A percentile compares a stretch with the other conserved stretches of the same genome.
Evolutionary conservation across 2,329 filamentous ascomycete genomes (phyloP).

Genomic region (Hypoxylon rubiginosum): DNA sequence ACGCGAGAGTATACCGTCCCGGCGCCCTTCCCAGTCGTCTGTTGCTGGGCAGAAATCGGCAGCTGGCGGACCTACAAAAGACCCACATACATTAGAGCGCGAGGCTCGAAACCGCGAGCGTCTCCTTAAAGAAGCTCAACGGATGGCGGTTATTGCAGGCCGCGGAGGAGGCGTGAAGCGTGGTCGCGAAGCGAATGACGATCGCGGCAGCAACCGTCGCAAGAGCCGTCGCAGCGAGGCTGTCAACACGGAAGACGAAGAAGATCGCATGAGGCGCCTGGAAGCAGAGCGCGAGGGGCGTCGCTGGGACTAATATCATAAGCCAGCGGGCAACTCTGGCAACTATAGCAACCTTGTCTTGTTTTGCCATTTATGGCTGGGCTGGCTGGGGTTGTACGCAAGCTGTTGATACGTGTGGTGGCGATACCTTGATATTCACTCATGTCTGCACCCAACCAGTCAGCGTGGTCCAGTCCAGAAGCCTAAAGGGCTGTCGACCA

Average conservation of each 20-base stretch:
- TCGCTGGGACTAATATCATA: constrained; percentile 59
- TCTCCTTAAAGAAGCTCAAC: constrained; percentile 76
- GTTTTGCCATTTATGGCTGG: background rate
- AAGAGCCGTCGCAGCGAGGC: constrained; percentile 65
- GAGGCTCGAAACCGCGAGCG: constrained; percentile 76
- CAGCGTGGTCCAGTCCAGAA: background rate
- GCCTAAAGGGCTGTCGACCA: background rate
- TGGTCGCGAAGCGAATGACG: constrained; percentile 58
- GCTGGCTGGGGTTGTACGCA: background rate
- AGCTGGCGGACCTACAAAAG: constrained; percentile 53
- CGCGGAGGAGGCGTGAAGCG: constrained; percentile 64
- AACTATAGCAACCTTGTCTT: no score
- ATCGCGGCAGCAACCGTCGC: constrained; percentile 60
- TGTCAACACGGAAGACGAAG: constrained; percentile 61
- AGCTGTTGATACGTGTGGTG: background rate
- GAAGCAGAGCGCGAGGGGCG: constrained; percentile 72
- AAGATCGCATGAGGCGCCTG: constrained; percentile 67
- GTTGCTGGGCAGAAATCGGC: constrained; percentile 43
- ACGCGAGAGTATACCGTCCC: constrained; percentile 50
- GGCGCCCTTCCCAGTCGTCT: constrained; percentile 56
- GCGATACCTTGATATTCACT: background rate
- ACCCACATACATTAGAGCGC: constrained; percentile 78
- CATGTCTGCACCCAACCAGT: background rate
- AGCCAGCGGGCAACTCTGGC: constrained; percentile 1
- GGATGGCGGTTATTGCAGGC: constrained; percentile 68